These are phyloP conservation scores for Iberis pinnata DNA, from an alignment of 345 rosid species.

Conservation along the genomic window DNA sequence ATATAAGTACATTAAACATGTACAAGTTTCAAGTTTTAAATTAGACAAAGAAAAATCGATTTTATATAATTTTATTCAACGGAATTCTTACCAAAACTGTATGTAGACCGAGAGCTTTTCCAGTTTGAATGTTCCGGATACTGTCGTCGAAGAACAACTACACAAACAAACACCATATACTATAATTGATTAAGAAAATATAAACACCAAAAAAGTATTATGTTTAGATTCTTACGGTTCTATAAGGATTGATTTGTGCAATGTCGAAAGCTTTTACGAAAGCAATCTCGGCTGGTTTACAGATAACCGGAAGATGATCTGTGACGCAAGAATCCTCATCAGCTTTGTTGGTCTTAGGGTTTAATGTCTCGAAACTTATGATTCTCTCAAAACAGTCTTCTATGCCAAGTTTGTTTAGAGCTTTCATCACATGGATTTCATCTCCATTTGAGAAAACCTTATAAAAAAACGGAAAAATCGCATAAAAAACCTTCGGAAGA, in stretches of 20 bases:
- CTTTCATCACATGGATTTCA: constrained; percentile 54
- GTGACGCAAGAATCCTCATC: constrained; percentile 33
- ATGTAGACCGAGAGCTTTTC: constrained; percentile 56
- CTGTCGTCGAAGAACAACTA: constrained; percentile 93
- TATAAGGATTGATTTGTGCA: no score
- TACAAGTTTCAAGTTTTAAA: no score
- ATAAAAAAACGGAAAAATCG: background rate
- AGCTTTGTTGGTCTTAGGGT: constrained; percentile 40
- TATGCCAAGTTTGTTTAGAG: constrained; percentile 61
- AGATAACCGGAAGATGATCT: no score
- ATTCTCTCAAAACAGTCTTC: constrained; percentile 91
- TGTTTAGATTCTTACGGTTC: no score
- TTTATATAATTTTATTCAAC: background rate
- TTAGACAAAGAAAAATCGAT: no score
- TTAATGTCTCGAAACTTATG: constrained; percentile 80
- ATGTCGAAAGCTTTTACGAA: no score
- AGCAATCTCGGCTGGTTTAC: no score
- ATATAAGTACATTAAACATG: no score
- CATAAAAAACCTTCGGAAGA: no score
- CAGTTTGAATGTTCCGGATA: constrained; percentile 61
- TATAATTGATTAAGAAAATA: background rate
- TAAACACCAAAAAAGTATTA: no score
- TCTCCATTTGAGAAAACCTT: constrained; percentile 94
- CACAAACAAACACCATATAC: background rate
- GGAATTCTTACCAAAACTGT: constrained; percentile 64